phyloP scores from a whole-genome alignment of 1,284 basidiomycete genomes.

The Blastosporella zonata region DNA sequence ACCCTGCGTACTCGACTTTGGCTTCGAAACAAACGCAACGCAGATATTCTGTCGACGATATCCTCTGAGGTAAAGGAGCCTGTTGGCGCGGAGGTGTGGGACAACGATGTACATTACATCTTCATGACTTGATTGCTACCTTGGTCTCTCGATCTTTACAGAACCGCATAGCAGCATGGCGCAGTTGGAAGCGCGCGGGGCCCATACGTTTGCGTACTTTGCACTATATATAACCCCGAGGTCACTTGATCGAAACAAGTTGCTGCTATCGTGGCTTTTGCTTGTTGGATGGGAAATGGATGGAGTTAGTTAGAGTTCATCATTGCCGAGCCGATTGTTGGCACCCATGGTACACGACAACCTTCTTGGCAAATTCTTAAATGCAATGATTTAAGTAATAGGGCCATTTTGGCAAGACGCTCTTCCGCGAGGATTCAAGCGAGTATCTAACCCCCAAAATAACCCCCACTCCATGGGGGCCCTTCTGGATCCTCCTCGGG shows the following conservation, averaged over 20 bases:
- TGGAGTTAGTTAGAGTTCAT: no score
- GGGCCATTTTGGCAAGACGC: neutral
- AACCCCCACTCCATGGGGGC: neutral
- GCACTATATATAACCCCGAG: neutral
- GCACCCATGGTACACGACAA: no score
- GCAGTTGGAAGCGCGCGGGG: conserved; percentile 4
- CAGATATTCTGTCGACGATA: conserved; percentile 23
- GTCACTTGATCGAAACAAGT: conserved; percentile 1
- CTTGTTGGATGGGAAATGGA: no score
- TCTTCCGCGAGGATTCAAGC: neutral
- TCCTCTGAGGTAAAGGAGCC: conserved; percentile 28
- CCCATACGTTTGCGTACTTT: no score
- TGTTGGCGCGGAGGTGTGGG: conserved; percentile 36
- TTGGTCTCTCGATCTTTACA: neutral
- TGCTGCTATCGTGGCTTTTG: neutral
- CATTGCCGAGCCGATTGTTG: no score
- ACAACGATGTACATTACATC: conserved; percentile 45
- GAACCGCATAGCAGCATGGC: neutral
- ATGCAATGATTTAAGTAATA: no score
- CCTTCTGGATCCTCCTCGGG: neutral
- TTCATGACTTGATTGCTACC: conserved; percentile 33
- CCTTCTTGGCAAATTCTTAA: no score
- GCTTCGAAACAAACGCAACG: conserved; percentile 36
- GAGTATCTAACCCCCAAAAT: neutral
- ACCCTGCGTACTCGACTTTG: conserved; percentile 40